A percentile compares a stretch with the other conserved stretches of the same genome.
Evolutionary conservation across 306 rosid genomes (phyloP).

Genomic region (Delonix regia): DNA sequence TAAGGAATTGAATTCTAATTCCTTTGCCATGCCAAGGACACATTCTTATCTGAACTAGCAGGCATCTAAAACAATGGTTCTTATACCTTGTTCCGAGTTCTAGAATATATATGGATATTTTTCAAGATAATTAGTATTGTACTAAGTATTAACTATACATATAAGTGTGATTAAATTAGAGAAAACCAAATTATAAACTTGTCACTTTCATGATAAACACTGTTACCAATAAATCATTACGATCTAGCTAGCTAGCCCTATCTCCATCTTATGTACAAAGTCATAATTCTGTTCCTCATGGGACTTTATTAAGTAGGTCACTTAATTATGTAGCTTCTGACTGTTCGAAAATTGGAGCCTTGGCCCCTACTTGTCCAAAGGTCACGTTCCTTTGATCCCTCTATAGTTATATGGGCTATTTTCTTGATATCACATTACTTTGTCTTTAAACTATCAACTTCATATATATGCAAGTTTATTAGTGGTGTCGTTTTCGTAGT

Average conservation of each 20-base stretch:
- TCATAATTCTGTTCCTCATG: not conserved
- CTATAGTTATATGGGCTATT: not conserved
- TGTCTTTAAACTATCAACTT: conserved; percentile 1
- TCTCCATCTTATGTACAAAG: not conserved
- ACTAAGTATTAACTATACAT: no score
- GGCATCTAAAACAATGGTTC: conserved; percentile 15
- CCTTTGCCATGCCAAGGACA: not conserved
- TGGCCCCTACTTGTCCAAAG: conserved; percentile 6
- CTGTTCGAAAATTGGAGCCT: not conserved
- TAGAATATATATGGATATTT: not conserved
- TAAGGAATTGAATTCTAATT: conserved; percentile 1
- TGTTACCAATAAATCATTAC: not conserved
- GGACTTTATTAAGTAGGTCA: not conserved
- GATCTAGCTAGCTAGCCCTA: not conserved
- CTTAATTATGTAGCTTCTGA: not conserved
- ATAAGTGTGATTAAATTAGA: not conserved
- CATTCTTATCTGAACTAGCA: not conserved
- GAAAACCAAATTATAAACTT: not conserved
- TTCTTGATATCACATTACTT: not conserved
- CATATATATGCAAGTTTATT: not conserved
- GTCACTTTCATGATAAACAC: conserved; percentile 2
- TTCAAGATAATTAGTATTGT: not conserved
- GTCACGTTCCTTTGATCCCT: not conserved
- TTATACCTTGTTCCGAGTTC: not conserved
- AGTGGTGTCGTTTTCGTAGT: conserved; percentile 14